These are phyloP conservation scores for Ochetophila trinervis DNA, from an alignment of 306 rosid genomes.

Conservation along the genomic window DNA sequence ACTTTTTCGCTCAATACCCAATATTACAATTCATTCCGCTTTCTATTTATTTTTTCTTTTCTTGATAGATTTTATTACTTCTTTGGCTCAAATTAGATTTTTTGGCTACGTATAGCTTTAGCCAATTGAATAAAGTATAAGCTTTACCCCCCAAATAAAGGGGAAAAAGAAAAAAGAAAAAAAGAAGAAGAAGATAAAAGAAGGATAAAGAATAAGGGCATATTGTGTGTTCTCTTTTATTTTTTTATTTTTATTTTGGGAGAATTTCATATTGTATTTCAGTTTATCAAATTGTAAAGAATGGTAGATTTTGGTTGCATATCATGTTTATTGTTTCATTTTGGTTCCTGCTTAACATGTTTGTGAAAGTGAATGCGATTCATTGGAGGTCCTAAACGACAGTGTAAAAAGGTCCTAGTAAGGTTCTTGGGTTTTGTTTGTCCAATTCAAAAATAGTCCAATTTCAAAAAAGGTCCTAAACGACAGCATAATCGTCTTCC, in stretches of 20 bases:
- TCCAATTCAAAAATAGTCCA: background rate
- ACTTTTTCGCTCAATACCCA: slow-evolving; percentile 1
- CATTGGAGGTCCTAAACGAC: no score
- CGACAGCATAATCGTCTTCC: background rate
- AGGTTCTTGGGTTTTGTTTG: background rate
- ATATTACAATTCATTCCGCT: background rate
- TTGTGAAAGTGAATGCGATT: background rate
- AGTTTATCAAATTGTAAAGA: background rate
- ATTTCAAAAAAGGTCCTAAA: background rate
- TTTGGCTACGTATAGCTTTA: background rate
- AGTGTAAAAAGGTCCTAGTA: background rate
- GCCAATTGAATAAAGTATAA: no score
- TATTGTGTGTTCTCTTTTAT: no score
- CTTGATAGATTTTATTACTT: background rate
- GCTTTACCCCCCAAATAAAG: no score
- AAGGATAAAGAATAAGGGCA: no score
- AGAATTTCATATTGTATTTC: no score
- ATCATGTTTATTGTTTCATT: background rate
- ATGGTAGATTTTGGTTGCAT: background rate
- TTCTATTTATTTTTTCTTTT: background rate
- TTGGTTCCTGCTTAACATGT: background rate
- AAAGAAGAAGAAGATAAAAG: no score
- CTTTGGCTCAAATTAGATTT: background rate
- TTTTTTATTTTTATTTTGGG: no score
- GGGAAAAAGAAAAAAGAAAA: no score